Conservation (phyloP, 2,329 filamentous ascomycete genomes). For the Arthrobotrys entomopaga region DNA sequence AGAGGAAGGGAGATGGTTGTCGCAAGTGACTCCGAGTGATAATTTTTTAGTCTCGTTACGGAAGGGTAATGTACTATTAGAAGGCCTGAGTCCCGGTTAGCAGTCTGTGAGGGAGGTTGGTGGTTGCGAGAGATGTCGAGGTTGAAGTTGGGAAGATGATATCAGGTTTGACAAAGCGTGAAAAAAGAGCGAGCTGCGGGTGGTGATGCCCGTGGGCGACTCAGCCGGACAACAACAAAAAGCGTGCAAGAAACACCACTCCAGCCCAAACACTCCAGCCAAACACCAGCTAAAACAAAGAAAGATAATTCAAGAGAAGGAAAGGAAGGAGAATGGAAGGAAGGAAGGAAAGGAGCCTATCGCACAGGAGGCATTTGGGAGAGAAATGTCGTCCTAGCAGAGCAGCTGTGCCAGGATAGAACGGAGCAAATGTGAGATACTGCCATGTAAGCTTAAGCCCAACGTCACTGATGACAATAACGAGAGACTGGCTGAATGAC, state of each 20-base stretch:
- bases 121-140: constrained; percentile 1
- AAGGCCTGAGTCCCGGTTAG: neutral
- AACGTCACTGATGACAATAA: constrained; percentile 43
- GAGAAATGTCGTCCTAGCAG: neutral
- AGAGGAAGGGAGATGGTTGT: constrained; percentile 1
- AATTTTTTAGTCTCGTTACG: neutral
- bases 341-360: constrained; percentile 35
- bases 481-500: constrained; percentile 16
- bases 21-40: no score
- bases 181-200: constrained; percentile 16
- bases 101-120: constrained; percentile 1
- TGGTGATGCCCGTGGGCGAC: no score
- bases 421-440: constrained; percentile 36
- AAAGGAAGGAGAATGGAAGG: neutral
- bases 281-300: neutral
- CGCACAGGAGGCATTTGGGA: constrained; percentile 25
- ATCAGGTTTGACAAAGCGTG: neutral
- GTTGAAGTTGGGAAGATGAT: constrained; percentile 2
- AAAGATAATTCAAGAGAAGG: no score
- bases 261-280: constrained; percentile 12
- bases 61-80: constrained; percentile 14
- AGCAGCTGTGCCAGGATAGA: constrained; percentile 16
- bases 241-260: neutral
- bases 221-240: constrained; percentile 21
- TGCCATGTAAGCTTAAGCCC: constrained; percentile 25